Conservation (phyloP, 305 asterid genomes). For the Plantago coronopus region DNA sequence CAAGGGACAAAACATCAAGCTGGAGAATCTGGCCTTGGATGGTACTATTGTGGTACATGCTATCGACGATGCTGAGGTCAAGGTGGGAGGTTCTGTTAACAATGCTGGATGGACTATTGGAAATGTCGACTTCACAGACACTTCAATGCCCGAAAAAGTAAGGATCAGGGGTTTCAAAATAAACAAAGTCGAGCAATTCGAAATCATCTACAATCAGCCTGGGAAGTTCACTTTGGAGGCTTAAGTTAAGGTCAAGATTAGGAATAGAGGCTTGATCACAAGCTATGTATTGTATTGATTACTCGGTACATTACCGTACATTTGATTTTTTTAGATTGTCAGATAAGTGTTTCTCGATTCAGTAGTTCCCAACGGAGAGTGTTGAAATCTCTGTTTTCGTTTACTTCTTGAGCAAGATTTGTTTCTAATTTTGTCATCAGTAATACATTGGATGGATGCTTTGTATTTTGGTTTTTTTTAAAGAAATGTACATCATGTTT, state of each 20-base stretch:
- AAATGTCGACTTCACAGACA: slow-evolving; percentile 9
- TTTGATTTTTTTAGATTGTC: slow-evolving; percentile 22
- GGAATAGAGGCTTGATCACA: slow-evolving; percentile 3
- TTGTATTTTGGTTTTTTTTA: no score
- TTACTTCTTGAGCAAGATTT: no score
- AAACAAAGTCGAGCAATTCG: slow-evolving; percentile 78
- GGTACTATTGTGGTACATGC: slow-evolving; percentile 78
- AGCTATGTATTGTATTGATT: slow-evolving; percentile 19
- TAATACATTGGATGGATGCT: no score
- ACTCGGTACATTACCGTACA: slow-evolving; percentile 6
- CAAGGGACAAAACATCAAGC: slow-evolving; percentile 53
- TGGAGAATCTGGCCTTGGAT: slow-evolving; percentile 73
- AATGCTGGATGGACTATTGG: slow-evolving; percentile 8
- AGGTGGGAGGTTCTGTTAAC: slow-evolving; percentile 2
- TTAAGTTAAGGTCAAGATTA: slow-evolving; percentile 31
- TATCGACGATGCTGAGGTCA: slow-evolving; percentile 58
- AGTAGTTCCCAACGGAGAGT: background rate
- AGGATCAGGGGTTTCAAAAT: slow-evolving; percentile 51
- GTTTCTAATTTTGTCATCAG: no score
- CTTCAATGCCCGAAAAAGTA: slow-evolving; percentile 7
- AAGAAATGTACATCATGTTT: no score
- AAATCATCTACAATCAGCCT: slow-evolving; percentile 43
- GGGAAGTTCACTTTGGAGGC: slow-evolving; percentile 57
- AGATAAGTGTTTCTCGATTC: background rate
- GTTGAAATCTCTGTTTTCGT: no score